Evolutionary conservation across 768 basidiomycete genomes (phyloP), one percentile per base, ranked within the genome.

Genomic region (Macrocybe gigantea): DNA sequence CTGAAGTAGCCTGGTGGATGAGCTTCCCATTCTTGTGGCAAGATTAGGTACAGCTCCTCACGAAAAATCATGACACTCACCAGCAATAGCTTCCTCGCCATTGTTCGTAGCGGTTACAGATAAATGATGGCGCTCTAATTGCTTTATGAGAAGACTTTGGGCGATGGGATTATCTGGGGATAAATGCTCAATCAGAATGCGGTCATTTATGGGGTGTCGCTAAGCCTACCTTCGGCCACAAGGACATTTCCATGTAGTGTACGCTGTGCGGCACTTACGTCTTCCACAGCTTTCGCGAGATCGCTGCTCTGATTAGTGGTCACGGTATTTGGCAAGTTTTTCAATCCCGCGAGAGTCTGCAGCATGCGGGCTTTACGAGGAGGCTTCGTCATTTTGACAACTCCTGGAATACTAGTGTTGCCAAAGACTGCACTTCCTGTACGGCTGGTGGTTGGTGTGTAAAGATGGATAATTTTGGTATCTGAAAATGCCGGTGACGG

Each of bases 301-400:
- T 68, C 70, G n/a, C 67, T 60, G 40, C 64, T 54, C 33, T 68
- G 60, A 47, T 58, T 60, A 15, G 68, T 46, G 37, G 73, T 62
- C 45, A 73, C 64, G 4, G 74, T 64, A 51, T 71, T 69, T 0
- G 79, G 70, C 14, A 80, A 55, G 51, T 81, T 73, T 60, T 80
- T 85, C 49, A 82, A 52, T 30, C 67, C 70, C 5, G 80, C 83
- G n/a, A 85, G 69, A 11, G 74, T 75, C 55, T 83, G 83, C 35
- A 85, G 66, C 32, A 85, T 61, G 22, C 82, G 72, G 6, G 72
- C 69, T 57, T 73, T 77, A 51, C 85, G 70, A 8, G 85, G 82
- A 0, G 84, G 85, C 60, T 86, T 87, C 7, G 82, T 85, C 72
- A 86, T 80, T 52, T 81, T 79, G 22, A 80, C 69, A 5, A 86